phyloP scores from a whole-genome alignment of 2,329 filamentous ascomycete genomes.

The Mycosphaerelloides madeirae region DNA sequence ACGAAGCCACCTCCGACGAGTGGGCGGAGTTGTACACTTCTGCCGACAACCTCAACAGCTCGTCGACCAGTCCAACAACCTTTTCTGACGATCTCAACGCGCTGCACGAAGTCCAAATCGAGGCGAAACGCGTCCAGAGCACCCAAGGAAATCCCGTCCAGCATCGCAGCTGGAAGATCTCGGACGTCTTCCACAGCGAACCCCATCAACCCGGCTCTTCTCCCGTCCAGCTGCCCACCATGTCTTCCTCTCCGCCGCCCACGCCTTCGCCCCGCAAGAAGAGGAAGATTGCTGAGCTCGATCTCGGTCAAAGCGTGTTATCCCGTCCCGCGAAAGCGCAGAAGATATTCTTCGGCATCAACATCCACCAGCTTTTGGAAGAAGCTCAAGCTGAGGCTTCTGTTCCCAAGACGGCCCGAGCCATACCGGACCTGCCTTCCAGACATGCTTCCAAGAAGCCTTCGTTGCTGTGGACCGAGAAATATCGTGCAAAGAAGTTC shows the following conservation, averaged over 20 bases:
- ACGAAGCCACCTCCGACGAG: slow-evolving; percentile 16
- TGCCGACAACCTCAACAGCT: slow-evolving; percentile 5
- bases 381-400: slow-evolving; percentile 60
- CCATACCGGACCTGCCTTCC: slow-evolving; percentile 36
- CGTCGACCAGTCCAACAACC: slow-evolving; percentile 10
- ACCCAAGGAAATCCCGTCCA: slow-evolving; percentile 47
- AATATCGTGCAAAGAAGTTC: slow-evolving; percentile 88
- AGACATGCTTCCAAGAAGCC: slow-evolving; percentile 32
- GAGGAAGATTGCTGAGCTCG: slow-evolving; percentile 18
- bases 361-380: slow-evolving; percentile 79
- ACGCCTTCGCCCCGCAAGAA: slow-evolving; percentile 12
- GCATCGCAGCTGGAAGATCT: slow-evolving; percentile 45
- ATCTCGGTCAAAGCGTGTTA: slow-evolving; percentile 27
- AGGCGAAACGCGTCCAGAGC: slow-evolving; percentile 40
- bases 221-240: slow-evolving; percentile 57
- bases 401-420: slow-evolving; percentile 27
- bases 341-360: slow-evolving; percentile 83
- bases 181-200: slow-evolving; percentile 49
- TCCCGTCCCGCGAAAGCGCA: slow-evolving; percentile 57
- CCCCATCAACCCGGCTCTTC: slow-evolving; percentile 37
- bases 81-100: slow-evolving; percentile 29
- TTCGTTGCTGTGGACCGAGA: slow-evolving; percentile 86
- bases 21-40: slow-evolving; percentile 11
- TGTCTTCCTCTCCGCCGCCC: not conserved
- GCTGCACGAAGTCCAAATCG: slow-evolving; percentile 45